These are phyloP conservation scores for grape (Vitis vinifera) DNA, from an alignment of 164 flowering plant species.

Conservation along the genomic window DNA sequence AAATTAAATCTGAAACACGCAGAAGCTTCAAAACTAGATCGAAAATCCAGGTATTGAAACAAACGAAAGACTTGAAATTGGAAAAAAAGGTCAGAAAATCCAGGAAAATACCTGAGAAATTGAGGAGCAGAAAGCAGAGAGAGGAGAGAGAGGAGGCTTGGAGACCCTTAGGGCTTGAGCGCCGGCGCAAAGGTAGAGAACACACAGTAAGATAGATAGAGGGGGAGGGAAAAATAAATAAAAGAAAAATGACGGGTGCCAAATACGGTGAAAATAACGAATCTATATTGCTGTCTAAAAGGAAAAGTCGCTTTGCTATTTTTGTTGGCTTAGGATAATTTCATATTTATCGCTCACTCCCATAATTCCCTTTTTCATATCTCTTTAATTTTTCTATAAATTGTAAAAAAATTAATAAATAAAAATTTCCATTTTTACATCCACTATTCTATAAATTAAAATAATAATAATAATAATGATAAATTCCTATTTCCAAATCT, in stretches of 20 bases:
- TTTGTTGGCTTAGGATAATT: too few relatives aligned
- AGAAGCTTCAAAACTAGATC: not conserved
- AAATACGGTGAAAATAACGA: conserved; percentile 4
- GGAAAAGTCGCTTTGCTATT: conserved; percentile 1
- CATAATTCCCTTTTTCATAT: too few relatives aligned
- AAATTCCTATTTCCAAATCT: not conserved
- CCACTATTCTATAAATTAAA: too few relatives aligned
- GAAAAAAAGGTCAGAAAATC: too few relatives aligned
- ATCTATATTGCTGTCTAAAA: not conserved
- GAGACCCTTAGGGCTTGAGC: conserved; percentile 16
- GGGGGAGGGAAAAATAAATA: conserved; percentile 6
- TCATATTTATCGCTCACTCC: not conserved
- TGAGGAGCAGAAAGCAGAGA: not conserved
- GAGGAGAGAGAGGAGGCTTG: not conserved
- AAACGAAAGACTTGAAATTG: too few relatives aligned
- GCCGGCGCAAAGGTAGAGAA: conserved; percentile 6
- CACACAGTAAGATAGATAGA: conserved; percentile 4
- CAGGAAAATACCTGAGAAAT: conserved; percentile 7
- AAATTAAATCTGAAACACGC: too few relatives aligned
- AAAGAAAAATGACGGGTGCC: conserved; percentile 3
- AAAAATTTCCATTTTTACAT: too few relatives aligned
- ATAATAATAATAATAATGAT: too few relatives aligned
- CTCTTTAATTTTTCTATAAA: too few relatives aligned
- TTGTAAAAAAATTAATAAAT: too few relatives aligned
- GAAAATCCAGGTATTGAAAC: too few relatives aligned